These are phyloP conservation scores for Aleurites moluccanus DNA, from an alignment of 441 rosid genomes.

Conservation along the genomic window DNA sequence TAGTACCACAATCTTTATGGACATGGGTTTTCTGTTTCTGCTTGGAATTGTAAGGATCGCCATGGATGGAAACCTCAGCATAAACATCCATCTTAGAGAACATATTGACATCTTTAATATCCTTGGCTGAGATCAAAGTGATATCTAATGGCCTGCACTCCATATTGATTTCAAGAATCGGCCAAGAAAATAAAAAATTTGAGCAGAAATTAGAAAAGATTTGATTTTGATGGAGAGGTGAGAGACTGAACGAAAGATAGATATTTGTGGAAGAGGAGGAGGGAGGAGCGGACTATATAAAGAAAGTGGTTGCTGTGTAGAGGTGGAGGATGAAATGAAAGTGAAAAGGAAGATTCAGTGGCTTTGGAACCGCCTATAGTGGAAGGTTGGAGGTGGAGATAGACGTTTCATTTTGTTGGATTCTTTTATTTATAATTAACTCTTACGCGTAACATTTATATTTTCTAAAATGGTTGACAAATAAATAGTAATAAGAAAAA, in stretches of 20 bases:
- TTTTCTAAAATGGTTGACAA: neutral
- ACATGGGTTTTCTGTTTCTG: constrained; percentile 51
- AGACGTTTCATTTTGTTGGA: no score
- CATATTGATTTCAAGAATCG: constrained; percentile 29
- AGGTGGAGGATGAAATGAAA: neutral
- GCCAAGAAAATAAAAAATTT: neutral
- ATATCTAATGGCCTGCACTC: constrained; percentile 57
- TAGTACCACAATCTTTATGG: constrained; percentile 54
- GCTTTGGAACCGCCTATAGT: neutral
- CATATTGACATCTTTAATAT: constrained; percentile 55
- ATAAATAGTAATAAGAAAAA: neutral
- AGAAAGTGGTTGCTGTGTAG: neutral
- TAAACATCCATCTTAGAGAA: constrained; percentile 68
- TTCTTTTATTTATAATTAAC: neutral
- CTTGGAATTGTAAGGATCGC: constrained; percentile 36
- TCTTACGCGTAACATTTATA: neutral
- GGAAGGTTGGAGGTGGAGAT: neutral
- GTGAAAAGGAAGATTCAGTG: neutral
- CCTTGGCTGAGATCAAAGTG: constrained; percentile 48
- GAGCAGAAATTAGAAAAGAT: neutral
- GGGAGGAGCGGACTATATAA: neutral
- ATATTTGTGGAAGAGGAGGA: neutral
- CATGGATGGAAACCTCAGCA: constrained; percentile 49
- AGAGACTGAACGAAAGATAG: no score
- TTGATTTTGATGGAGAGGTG: neutral